Conservation (phyloP, 2,329 filamentous ascomycete genomes). For the Arthrobotrys sphaeroides region DNA sequence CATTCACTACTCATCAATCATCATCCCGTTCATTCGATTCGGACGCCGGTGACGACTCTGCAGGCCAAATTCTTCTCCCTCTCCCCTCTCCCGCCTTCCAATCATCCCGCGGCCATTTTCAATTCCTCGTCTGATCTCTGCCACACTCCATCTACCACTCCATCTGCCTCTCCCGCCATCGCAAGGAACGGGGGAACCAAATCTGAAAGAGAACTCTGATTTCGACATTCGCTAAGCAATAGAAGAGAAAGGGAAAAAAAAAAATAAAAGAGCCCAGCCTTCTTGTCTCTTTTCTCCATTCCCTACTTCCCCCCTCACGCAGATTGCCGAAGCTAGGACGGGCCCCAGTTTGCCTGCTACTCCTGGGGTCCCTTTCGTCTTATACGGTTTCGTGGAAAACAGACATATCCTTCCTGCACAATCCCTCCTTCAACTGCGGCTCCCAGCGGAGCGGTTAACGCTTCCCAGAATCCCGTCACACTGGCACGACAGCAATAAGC, state of each 20-base stretch:
- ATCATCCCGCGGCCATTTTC: conserved; percentile 11
- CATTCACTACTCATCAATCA: no score
- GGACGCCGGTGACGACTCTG: background rate
- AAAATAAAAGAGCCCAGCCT: background rate
- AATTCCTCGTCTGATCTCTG: conserved; percentile 4
- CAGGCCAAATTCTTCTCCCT: background rate
- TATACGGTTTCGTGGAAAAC: conserved; percentile 31
- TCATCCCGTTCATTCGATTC: no score
- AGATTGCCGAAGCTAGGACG: conserved; percentile 53
- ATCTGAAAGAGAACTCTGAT: no score
- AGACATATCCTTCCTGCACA: conserved; percentile 11
- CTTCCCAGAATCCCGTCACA: conserved; percentile 25
- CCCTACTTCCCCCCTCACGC: conserved; percentile 27
- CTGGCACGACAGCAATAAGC: conserved; percentile 34
- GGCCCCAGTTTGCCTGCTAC: background rate
- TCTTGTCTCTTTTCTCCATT: conserved; percentile 10
- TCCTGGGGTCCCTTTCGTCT: conserved; percentile 19
- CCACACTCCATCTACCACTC: no score
- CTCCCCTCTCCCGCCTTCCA: background rate
- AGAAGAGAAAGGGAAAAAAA: background rate
- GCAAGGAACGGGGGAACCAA: background rate
- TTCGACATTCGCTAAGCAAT: conserved; percentile 5
- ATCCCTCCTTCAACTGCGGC: conserved; percentile 31
- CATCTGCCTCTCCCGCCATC: conserved; percentile 1
- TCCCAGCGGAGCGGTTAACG: conserved; percentile 32